Evolutionary conservation across 192 early-diverging fungal species (phyloP), one percentile per base, ranked within the genome.

Genomic region (Backusella sp.): DNA sequence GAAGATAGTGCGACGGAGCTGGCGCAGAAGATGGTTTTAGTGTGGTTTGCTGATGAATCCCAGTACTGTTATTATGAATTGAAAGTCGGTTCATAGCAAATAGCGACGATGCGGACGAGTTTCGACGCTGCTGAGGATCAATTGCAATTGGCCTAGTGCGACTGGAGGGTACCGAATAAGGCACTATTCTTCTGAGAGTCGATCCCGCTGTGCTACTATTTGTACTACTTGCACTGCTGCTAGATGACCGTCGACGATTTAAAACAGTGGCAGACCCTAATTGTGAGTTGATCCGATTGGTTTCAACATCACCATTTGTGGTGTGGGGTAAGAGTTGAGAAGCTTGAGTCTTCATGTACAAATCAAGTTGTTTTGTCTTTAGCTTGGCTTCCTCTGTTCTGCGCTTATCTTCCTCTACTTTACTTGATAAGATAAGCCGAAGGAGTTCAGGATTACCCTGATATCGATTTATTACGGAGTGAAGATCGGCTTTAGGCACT

Each of bases 321-420:
- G 21, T 26, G 56, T 62, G 12, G n/a, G 56, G 56, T 8, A 28
- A 28, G 19, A 3, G 23, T 28, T 62, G 56, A 28, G 26, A 62
- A 26, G 21, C 12, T 12, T 62, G 56, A 28, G 56, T 26, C n/a
- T 62, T 62, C 6, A 85, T 72, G 41, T 84, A 79, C 41, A 86
- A 72, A 70, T 89, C 88, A 37, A 87, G 76, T 72, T 85, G 73
- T 53, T 78, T 83, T 36, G 82, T 82, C 56, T 84, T 77, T 70
- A 89, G 76, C 65, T 85, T 83, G 1, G 88, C 88, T 73, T 89
- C 88, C 68, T 89, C 88, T 26, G 86, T 82, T 73, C 82, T 81
- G 28, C 88, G 86, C 52, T 86, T 83, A 56, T 89, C 88, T 65
- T 89, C 88, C 41, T 89, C 88, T 1, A 84, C 86, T 80, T 87